These are phyloP conservation scores for Fusarium oxysporum DNA, from an alignment of 2,329 filamentous ascomycete genomes.

Conservation along the genomic window DNA sequence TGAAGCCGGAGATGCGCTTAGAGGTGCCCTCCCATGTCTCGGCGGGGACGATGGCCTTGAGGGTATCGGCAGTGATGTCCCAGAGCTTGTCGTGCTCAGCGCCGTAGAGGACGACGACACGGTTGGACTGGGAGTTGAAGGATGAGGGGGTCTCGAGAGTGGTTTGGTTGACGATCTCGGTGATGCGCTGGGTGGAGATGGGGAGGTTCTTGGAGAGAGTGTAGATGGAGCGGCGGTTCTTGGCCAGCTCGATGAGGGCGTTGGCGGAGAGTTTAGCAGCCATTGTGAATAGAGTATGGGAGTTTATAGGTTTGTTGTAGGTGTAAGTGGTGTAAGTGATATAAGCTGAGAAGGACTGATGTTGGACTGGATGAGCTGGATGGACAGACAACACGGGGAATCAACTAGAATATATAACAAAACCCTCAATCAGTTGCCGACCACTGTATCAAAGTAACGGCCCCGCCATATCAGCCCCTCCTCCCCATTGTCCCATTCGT, in stretches of 20 bases:
- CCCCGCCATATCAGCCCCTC: constrained; percentile 23
- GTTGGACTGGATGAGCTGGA: neutral
- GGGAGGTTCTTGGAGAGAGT: constrained; percentile 72
- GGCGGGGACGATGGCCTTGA: constrained; percentile 68
- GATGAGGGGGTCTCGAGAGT: constrained; percentile 79
- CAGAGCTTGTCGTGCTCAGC: constrained; percentile 89
- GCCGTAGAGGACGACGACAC: constrained; percentile 81
- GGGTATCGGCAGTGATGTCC: constrained; percentile 72
- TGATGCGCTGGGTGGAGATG: constrained; percentile 63
- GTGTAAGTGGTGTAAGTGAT: neutral
- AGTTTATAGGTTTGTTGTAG: constrained; percentile 1
- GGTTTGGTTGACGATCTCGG: constrained; percentile 72
- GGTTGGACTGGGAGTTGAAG: constrained; percentile 91
- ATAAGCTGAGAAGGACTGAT: constrained; percentile 17
- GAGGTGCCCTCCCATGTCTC: constrained; percentile 69
- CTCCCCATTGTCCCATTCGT: constrained; percentile 4
- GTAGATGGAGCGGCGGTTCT: constrained; percentile 77
- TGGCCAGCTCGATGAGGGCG: constrained; percentile 72
- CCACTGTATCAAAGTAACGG: neutral
- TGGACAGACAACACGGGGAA: neutral
- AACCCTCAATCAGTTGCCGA: constrained; percentile 1
- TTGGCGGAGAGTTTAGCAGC: constrained; percentile 58
- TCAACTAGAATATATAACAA: constrained; percentile 27
- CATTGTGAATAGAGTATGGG: constrained; percentile 52
- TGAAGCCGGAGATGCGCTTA: constrained; percentile 66